Conservation (phyloP, 768 basidiomycete species). For the Cystobasidiopsis lactophilus region DNA sequence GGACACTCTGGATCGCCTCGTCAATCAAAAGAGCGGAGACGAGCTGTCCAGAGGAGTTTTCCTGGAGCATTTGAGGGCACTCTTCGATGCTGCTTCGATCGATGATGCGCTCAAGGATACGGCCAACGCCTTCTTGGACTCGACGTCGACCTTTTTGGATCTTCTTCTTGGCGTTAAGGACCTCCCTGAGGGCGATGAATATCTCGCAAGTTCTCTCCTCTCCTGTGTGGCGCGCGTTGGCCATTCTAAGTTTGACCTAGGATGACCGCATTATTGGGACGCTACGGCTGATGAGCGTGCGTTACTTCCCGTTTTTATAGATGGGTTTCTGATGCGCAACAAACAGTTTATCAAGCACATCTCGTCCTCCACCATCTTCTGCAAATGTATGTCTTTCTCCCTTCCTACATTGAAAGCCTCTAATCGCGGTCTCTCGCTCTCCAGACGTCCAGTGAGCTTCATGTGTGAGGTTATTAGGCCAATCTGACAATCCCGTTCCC, state of each 20-base stretch:
- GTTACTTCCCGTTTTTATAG: too few species aligned
- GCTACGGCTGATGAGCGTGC: slow-evolving; percentile 26
- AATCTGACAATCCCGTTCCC: neutral
- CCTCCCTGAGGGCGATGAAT: slow-evolving; percentile 72
- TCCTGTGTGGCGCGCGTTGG: neutral
- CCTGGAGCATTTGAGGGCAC: slow-evolving; percentile 61
- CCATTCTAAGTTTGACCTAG: slow-evolving; percentile 32
- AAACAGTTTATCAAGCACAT: neutral
- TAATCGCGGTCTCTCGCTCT: too few species aligned
- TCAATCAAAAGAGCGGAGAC: slow-evolving; percentile 55
- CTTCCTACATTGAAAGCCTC: slow-evolving; percentile 7
- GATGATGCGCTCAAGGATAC: slow-evolving; percentile 56
- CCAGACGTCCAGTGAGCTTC: neutral
- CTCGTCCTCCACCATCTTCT: too few species aligned
- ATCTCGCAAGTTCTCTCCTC: neutral
- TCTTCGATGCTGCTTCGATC: slow-evolving; percentile 68
- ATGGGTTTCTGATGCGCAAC: too few species aligned
- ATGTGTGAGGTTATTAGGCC: neutral
- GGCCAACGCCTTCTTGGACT: slow-evolving; percentile 61
- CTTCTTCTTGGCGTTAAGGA: slow-evolving; percentile 66
- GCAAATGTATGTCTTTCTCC: too few species aligned
- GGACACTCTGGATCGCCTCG: slow-evolving; percentile 66
- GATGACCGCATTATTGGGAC: slow-evolving; percentile 89
- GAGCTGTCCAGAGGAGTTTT: slow-evolving; percentile 54
- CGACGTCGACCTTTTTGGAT: slow-evolving; percentile 79